Evolutionary conservation across 148 eudicot species (phyloP).

Genomic region (Hydrangea macrophylla): DNA sequence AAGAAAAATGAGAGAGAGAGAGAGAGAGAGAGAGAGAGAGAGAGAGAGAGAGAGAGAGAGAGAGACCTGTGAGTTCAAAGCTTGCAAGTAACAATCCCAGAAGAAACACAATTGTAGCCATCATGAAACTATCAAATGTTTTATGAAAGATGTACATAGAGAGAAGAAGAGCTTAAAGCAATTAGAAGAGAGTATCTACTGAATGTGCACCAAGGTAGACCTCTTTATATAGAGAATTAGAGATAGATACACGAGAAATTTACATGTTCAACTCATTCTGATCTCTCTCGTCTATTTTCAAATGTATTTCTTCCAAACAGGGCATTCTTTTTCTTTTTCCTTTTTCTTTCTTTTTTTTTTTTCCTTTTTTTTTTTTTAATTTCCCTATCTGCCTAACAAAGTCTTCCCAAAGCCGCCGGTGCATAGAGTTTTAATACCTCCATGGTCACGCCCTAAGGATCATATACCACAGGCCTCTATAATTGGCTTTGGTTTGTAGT

Average conservation of each 20-base stretch:
- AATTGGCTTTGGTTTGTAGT: too few relatives aligned
- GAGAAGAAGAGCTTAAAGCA: neutral
- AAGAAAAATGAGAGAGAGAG: too few relatives aligned
- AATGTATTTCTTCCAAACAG: too few relatives aligned
- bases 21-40: neutral
- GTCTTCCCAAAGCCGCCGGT: too few relatives aligned
- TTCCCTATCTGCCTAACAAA: too few relatives aligned
- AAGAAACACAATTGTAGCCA: slow-evolving; percentile 12
- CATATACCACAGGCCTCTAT: too few relatives aligned
- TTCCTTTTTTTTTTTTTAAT: too few relatives aligned
- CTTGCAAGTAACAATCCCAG: neutral
- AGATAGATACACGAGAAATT: neutral
- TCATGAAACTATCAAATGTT: neutral
- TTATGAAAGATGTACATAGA: neutral
- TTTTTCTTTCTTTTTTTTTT: too few relatives aligned
- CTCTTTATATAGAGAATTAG: neutral
- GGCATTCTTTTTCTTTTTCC: too few relatives aligned
- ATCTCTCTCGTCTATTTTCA: neutral
- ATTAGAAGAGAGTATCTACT: neutral
- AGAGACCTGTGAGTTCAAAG: slow-evolving; percentile 7
- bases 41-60: slow-evolving; percentile 7
- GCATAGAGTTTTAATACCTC: too few relatives aligned
- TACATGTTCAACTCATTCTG: neutral
- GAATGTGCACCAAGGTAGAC: neutral
- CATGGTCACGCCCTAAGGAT: too few relatives aligned